Evolutionary conservation across 2,329 filamentous ascomycete species (phyloP).

Genomic region (Diaporthe sp.): DNA sequence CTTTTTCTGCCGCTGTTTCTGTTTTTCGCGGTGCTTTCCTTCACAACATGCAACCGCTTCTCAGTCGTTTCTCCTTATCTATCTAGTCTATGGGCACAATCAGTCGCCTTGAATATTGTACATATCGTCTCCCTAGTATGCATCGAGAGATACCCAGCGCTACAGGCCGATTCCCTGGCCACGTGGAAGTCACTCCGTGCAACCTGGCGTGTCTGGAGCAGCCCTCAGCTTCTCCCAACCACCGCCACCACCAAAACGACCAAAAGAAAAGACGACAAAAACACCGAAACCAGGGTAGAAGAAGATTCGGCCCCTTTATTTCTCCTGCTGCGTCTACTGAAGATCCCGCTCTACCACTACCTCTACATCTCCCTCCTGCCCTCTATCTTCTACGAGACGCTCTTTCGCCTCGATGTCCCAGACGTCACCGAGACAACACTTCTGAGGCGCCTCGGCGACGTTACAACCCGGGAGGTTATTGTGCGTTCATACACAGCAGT

Average conservation of each 20-base stretch:
- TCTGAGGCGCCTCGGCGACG: background rate
- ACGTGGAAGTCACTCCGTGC: background rate
- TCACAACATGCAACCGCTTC: background rate
- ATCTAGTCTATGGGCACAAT: slow-evolving; percentile 5
- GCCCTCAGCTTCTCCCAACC: background rate
- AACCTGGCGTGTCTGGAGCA: slow-evolving; percentile 1
- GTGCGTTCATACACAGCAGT: background rate
- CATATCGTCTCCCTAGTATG: background rate
- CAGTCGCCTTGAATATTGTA: slow-evolving; percentile 5
- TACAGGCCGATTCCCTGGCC: background rate
- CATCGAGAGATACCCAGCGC: background rate
- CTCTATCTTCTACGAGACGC: background rate
- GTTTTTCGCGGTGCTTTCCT: background rate
- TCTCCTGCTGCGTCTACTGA: background rate
- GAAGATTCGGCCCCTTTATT: background rate
- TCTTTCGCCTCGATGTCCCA: background rate
- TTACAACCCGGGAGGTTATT: background rate
- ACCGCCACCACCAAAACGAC: background rate
- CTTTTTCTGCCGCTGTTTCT: background rate
- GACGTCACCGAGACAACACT: slow-evolving; percentile 2
- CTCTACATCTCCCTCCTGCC: background rate
- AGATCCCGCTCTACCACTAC: slow-evolving; percentile 1
- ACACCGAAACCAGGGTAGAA: background rate
- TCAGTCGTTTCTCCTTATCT: background rate
- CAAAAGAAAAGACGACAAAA: background rate